Evolutionary conservation across 192 early-diverging fungal genomes (phyloP).

Genomic region (Phlyctochytrium arcticum): DNA sequence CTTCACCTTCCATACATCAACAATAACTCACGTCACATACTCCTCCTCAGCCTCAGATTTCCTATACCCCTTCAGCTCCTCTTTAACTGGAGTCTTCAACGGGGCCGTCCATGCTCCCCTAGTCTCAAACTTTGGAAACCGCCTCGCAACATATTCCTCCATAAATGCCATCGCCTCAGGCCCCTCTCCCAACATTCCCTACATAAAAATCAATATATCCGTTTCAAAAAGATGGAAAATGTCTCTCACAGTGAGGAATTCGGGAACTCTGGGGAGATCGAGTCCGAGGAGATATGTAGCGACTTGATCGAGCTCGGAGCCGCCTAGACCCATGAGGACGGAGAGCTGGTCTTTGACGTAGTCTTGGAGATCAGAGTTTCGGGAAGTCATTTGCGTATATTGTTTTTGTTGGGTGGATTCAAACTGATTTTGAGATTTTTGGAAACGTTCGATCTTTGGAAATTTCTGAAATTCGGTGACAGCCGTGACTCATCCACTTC

Average conservation of each 20-base stretch:
- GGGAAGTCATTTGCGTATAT: no score
- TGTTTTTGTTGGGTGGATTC: no score
- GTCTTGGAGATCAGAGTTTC: no score
- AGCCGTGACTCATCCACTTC: no score
- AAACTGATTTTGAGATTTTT: no score
- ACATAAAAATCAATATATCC: background rate
- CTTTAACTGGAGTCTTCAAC: conserved; percentile 12
- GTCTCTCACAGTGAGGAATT: conserved; percentile 15
- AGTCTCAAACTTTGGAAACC: conserved; percentile 15
- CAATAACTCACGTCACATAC: background rate
- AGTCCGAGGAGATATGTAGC: conserved; percentile 12
- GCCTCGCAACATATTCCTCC: conserved; percentile 18
- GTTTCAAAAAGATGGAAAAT: background rate
- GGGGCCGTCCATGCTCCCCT: conserved; percentile 9
- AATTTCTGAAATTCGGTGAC: no score
- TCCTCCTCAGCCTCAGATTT: conserved; percentile 10
- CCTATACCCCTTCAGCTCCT: conserved; percentile 5
- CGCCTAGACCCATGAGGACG: conserved; percentile 16
- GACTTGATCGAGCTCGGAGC: conserved; percentile 22
- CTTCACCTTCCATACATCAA: background rate
- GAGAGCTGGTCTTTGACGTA: conserved; percentile 16
- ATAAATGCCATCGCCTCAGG: conserved; percentile 26
- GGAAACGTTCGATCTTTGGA: no score
- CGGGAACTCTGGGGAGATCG: background rate
- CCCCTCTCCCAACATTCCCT: conserved; percentile 32